Evolutionary conservation across 1,139 yeast species (phyloP), one percentile per base, ranked within the genome.

Genomic region (Kluyveromyces sp.): DNA sequence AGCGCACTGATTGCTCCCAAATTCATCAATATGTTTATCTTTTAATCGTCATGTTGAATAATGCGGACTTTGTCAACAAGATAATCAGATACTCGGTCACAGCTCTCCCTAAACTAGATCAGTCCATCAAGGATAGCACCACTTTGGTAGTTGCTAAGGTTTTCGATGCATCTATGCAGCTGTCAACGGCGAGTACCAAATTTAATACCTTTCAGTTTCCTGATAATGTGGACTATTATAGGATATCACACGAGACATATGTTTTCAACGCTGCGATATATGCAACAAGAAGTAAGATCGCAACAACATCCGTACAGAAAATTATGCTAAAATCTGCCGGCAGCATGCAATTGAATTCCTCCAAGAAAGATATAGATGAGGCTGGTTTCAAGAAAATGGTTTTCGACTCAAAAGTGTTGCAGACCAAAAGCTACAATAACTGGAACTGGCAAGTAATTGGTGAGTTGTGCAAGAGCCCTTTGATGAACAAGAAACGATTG

Each of bases 371-470:
- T 41, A 69, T 83, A 28, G 95, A 86, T 55, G 96, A 88, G 46
- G 52, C 69, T 0, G 82, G 81, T 40, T 78, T 89, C 54, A 80
- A 83, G 53, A 72, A 74, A 45, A 69, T 85, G 67, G 70, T 92
- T 6, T 66, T 69, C 34, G 81, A 81, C 41, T 79, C 95, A 0
- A 79, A 74, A 50, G 88, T 92, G 1, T 63, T 87, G 37, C 74
- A 83, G 4, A 80, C 94, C 0, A 92, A 89, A 57, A 87, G 82
- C 43, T 88, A 74, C 57, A 71, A 79, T 3, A 80, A 79, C 42
- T 94, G 99, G 99, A 82, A 88, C 57, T 89, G 97, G 95, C 75
- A 74, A 28, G 67, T 80, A 1, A 67, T 89, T 2, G 67, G 75
- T 7, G 82, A 77, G 45, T 65, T 92, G 18, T 74, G 88, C 48